A percentile compares a stretch with the other conserved stretches of the same genome.
Evolutionary conservation across 2,329 filamentous ascomycete species (phyloP).

Genomic region (Xylariaceae sp.): DNA sequence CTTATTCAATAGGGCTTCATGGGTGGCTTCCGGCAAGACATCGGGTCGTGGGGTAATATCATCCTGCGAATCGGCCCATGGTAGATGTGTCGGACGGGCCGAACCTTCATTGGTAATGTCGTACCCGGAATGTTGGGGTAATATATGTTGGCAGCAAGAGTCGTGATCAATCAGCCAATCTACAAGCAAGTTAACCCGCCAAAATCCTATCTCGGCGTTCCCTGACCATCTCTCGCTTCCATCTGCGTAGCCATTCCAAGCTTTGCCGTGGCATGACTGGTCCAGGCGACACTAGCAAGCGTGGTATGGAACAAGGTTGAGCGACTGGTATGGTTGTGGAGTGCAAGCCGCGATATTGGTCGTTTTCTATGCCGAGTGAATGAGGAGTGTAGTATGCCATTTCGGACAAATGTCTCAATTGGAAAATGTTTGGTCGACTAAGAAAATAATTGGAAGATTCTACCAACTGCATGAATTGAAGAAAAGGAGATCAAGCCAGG

Average conservation of each 20-base stretch:
- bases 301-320: no score
- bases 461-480: conserved; percentile 18
- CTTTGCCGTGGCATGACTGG: no score
- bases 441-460: conserved; percentile 6
- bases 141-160: background rate
- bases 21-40: no score
- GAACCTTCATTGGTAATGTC: conserved; percentile 6
- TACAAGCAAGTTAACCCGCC: background rate
- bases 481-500: conserved; percentile 2
- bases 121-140: conserved; percentile 1
- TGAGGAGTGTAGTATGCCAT: no score
- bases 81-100: conserved; percentile 8
- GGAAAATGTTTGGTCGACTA: background rate
- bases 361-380: no score
- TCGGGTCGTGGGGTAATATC: no score
- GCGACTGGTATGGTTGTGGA: no score
- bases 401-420: no score
- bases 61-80: background rate
- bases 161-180: background rate
- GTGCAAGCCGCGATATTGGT: no score
- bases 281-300: no score
- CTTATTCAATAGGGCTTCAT: no score
- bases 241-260: background rate
- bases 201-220: background rate
- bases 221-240: background rate